These are phyloP conservation scores for Alternaria infectoria DNA, from an alignment of 2,329 filamentous ascomycete genomes.

Conservation along the genomic window DNA sequence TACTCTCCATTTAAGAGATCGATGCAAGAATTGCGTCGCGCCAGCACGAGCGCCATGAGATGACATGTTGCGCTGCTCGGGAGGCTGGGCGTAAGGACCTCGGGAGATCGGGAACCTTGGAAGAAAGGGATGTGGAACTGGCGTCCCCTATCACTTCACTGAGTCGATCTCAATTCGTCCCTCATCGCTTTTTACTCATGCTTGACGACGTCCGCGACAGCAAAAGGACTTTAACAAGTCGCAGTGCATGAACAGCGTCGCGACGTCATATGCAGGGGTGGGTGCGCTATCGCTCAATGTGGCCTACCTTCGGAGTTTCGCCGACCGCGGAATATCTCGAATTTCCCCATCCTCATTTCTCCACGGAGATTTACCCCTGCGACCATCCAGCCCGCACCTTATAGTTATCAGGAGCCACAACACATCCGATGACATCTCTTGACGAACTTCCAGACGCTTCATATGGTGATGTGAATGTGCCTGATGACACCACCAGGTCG, in stretches of 20 bases:
- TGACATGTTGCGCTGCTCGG: too few relatives aligned
- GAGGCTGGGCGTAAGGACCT: too few relatives aligned
- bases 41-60: not conserved
- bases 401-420: not conserved
- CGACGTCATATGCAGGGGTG: not conserved
- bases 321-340: not conserved
- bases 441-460: not conserved
- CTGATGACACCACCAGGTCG: not conserved
- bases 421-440: not conserved
- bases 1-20: not conserved
- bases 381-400: not conserved
- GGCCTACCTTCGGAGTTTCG: not conserved
- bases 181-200: too few relatives aligned
- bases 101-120: too few relatives aligned
- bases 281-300: not conserved
- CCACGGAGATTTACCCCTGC: not conserved
- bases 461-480: not conserved
- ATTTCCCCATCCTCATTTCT: not conserved
- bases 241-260: not conserved
- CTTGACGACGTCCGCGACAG: too few relatives aligned
- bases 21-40: not conserved
- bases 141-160: too few relatives aligned
- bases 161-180: too few relatives aligned
- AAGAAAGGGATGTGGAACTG: too few relatives aligned
- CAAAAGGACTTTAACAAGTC: not conserved